Evolutionary conservation across 2,329 filamentous ascomycete genomes (phyloP), one percentile per base, ranked within the genome.

Genomic region (Drechslerella stenobrocha): DNA sequence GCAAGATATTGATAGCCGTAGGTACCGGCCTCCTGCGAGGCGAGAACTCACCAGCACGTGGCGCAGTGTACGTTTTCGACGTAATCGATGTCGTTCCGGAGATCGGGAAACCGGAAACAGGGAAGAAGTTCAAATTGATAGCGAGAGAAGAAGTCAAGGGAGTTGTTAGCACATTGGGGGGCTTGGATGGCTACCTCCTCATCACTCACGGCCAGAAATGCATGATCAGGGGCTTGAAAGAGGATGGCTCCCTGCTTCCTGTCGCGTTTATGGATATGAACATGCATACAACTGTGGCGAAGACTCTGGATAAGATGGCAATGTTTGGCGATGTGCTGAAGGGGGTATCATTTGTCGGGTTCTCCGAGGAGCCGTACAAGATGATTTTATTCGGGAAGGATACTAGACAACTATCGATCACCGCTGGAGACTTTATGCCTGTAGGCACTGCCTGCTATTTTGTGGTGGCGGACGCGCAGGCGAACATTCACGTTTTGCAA

Each of bases 231-330:
- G 93, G 93, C 37, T 81, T 98, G 2, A 96, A 96, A 76, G 93
- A 98, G 76, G 93, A 98, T 75, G 90, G 91, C 0, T 90, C 88
- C 1, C 82, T 97, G 52, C 80, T 97, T 0, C 93, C 93, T 0
- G 92, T 98, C 2, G 93, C 93, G 0, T 98, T 98, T 75, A 88
- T 98, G 81, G 93, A 98, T 74, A 95, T 96, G 85, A 93, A 89
- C 77, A 95, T 89, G 76, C 93, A 96, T 73, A 89, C 96, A 9
- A 89, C 86, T 1, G 84, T 87, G n/a, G 83, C 90, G 55, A 93
- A 91, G 74, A 89, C 90, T 73, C 81, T 98, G 15, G 85, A 85
- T 2, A 85, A 87, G 1, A 95, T 90, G 0, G 91, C 92, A 0
- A 81, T 98, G 75, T 90, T 96, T 78, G 88, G 89, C 0, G 93